These are phyloP conservation scores for Sporothrix brasiliensis DNA, from an alignment of 2,329 filamentous ascomycete genomes.

Conservation along the genomic window DNA sequence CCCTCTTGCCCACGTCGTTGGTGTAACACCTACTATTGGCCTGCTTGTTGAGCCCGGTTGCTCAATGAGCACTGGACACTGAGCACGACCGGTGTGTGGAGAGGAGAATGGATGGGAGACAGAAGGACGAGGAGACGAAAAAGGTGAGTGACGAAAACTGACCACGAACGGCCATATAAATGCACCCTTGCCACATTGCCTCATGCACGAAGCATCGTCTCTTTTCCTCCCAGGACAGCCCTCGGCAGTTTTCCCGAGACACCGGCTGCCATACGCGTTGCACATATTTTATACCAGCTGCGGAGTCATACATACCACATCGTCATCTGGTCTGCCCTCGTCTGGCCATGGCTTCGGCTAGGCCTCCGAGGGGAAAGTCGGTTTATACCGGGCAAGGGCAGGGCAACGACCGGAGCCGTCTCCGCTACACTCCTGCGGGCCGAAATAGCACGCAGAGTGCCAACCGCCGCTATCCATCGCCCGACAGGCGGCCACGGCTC, in stretches of 20 bases:
- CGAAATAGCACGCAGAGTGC: not conserved
- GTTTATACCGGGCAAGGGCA: not conserved
- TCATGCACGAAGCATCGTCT: not conserved
- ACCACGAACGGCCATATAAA: not conserved
- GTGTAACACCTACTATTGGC: not conserved
- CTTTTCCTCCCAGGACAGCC: not conserved
- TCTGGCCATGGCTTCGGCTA: not conserved
- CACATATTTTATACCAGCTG: not conserved
- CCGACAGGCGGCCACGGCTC: not conserved
- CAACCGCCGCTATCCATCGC: not conserved
- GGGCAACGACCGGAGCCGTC: not conserved
- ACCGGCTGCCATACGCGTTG: not conserved
- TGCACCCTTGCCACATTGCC: constrained; percentile 2
- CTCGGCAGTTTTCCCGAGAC: not conserved
- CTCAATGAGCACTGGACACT: too few relatives aligned
- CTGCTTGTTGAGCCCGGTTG: not conserved
- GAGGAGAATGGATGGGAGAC: not conserved
- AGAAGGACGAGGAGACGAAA: not conserved
- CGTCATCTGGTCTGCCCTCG: not conserved
- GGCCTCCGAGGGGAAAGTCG: not conserved
- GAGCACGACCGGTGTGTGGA: not conserved
- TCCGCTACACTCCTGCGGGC: not conserved
- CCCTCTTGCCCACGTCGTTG: constrained; percentile 12
- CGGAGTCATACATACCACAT: not conserved
- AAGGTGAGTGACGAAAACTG: not conserved